These are phyloP conservation scores for Calocybe indica DNA, from an alignment of 768 basidiomycete genomes.

Conservation along the genomic window DNA sequence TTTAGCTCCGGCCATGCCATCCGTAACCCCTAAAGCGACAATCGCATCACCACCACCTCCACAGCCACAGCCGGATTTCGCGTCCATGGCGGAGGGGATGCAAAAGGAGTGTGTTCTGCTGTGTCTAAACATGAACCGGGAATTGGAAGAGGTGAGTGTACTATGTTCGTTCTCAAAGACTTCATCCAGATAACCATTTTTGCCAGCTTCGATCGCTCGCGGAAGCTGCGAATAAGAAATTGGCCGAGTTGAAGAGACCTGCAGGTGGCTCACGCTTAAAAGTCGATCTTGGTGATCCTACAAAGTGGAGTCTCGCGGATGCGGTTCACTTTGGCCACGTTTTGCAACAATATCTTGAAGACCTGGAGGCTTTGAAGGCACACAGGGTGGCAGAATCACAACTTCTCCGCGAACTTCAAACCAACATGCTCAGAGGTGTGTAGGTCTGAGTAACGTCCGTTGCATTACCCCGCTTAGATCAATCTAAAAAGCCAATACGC, in stretches of 20 bases:
- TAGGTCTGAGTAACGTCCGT: neutral
- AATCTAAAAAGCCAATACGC: slow-evolving; percentile 58
- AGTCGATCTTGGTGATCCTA: slow-evolving; percentile 37
- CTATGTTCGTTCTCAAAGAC: neutral
- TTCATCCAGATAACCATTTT: neutral
- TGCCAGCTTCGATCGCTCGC: slow-evolving; percentile 31
- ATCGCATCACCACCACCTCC: slow-evolving; percentile 4
- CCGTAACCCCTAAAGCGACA: no score
- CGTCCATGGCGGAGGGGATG: slow-evolving; percentile 53
- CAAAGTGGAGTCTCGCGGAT: slow-evolving; percentile 53
- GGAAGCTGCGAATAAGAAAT: slow-evolving; percentile 25
- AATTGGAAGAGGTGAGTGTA: slow-evolving; percentile 53
- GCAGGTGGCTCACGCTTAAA: slow-evolving; percentile 32
- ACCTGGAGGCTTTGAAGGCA: slow-evolving; percentile 44
- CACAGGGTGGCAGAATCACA: slow-evolving; percentile 33
- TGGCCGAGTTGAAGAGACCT: slow-evolving; percentile 26
- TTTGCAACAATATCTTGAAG: slow-evolving; percentile 42
- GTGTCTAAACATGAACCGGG: slow-evolving; percentile 37
- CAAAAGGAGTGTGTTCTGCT: slow-evolving; percentile 58
- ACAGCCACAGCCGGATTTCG: slow-evolving; percentile 7
- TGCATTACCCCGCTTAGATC: neutral
- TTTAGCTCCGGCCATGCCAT: no score
- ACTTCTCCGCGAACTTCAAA: slow-evolving; percentile 51
- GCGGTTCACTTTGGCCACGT: slow-evolving; percentile 43
- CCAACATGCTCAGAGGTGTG: slow-evolving; percentile 62